Percentiles rank a stretch among this genome's conserved stretches.
Evolutionary conservation across 2,329 filamentous ascomycete genomes (phyloP).

Genomic region (Leptographium flavum): DNA sequence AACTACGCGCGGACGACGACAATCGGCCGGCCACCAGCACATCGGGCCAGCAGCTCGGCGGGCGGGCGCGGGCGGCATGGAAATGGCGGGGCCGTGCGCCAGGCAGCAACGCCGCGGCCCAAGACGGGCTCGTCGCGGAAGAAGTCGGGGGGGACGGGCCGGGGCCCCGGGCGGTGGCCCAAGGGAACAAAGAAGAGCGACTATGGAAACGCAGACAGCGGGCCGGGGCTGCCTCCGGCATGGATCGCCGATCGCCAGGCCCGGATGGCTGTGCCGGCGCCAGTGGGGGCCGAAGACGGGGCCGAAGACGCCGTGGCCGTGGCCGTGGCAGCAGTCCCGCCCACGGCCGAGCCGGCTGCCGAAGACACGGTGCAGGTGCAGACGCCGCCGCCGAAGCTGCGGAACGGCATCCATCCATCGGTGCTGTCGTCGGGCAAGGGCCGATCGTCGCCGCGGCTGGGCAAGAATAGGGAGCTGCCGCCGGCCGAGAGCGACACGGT

Average conservation of each 20-base stretch:
- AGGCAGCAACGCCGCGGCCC: conserved; percentile 20
- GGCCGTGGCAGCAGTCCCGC: background rate
- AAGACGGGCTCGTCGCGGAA: conserved; percentile 25
- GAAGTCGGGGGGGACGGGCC: conserved; percentile 47
- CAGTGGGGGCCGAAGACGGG: too few species aligned
- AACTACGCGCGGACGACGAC: conserved; percentile 29
- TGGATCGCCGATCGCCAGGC: conserved; percentile 27
- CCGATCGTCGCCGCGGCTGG: conserved; percentile 13
- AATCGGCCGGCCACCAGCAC: conserved; percentile 23
- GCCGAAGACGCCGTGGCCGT: background rate
- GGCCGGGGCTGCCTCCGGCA: conserved; percentile 46
- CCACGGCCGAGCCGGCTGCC: conserved; percentile 8
- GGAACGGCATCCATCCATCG: conserved; percentile 7
- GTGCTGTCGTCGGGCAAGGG: conserved; percentile 10
- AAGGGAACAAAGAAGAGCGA: conserved; percentile 56
- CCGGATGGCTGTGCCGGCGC: background rate
- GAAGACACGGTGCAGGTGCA: conserved; percentile 24
- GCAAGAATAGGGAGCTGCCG: conserved; percentile 6
- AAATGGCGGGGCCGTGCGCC: conserved; percentile 19
- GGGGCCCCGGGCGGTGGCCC: conserved; percentile 51
- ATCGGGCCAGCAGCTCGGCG: conserved; percentile 21
- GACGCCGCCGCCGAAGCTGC: conserved; percentile 16
- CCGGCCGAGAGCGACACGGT: conserved; percentile 13
- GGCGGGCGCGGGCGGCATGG: conserved; percentile 25
- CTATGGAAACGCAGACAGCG: conserved; percentile 52